These are phyloP conservation scores for Penicillium paxilli DNA, from an alignment of 495 filamentous ascomycete genomes.

Conservation along the genomic window DNA sequence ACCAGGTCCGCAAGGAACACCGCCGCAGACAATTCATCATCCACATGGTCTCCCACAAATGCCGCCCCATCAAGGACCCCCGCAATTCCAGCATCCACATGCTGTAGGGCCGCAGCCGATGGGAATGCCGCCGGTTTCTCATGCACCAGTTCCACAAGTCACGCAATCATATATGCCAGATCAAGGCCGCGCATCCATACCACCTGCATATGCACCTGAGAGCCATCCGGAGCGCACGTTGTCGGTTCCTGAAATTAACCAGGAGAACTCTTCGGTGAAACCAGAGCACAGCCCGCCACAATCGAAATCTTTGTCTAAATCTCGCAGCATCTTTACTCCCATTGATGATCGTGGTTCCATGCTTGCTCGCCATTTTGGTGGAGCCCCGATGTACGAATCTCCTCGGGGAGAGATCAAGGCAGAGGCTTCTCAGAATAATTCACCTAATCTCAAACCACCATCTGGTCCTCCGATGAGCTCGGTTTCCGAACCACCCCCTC, in stretches of 20 bases:
- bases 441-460: constrained; percentile 27
- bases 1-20: constrained; percentile 33
- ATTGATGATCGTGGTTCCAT: constrained; percentile 92
- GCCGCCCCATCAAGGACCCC: constrained; percentile 31
- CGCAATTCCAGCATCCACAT: constrained; percentile 47
- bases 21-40: constrained; percentile 28
- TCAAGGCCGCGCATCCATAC: constrained; percentile 55
- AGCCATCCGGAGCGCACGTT: constrained; percentile 43
- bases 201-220: constrained; percentile 49
- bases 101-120: constrained; percentile 28
- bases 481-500: constrained; percentile 40
- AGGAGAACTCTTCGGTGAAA: constrained; percentile 45
- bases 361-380: constrained; percentile 80
- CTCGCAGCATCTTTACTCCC: constrained; percentile 93
- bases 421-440: constrained; percentile 45
- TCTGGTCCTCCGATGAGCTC: constrained; percentile 27
- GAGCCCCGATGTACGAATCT: constrained; percentile 45
- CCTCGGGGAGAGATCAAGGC: constrained; percentile 40
- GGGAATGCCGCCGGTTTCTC: constrained; percentile 38
- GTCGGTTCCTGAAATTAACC: constrained; percentile 33
- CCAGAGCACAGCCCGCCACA: constrained; percentile 48
- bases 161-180: constrained; percentile 70
- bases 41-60: constrained; percentile 32
- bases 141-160: constrained; percentile 61
- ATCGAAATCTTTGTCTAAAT: constrained; percentile 75